These are phyloP conservation scores for Solanum appendiculatum DNA, from an alignment of 257 asterid genomes.

Conservation along the genomic window DNA sequence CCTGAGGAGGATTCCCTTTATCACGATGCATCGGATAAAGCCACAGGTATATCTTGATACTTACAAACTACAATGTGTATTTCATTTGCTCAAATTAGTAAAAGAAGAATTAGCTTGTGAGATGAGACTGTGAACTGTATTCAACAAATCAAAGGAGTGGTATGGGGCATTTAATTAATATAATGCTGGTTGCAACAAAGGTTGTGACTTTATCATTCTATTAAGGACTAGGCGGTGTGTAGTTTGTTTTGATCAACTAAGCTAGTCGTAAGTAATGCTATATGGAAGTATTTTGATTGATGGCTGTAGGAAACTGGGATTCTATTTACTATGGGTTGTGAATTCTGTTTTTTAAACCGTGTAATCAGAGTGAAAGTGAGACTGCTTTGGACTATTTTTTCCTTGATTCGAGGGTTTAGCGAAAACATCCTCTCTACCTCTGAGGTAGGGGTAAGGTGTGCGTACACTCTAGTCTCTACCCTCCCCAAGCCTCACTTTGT, in stretches of 20 bases:
- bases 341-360: background rate
- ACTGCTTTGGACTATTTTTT: background rate
- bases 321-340: background rate
- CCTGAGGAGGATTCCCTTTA: conserved; percentile 38
- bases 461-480: too few species aligned
- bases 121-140: background rate
- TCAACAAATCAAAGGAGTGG: background rate
- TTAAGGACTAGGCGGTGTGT: background rate
- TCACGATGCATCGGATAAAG: conserved; percentile 50
- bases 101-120: background rate
- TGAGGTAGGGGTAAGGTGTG: background rate
- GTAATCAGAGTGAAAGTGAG: background rate
- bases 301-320: background rate
- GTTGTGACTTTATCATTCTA: background rate
- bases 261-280: background rate
- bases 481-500: background rate
- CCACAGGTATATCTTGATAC: conserved; percentile 22
- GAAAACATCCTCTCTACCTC: background rate
- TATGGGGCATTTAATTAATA: background rate
- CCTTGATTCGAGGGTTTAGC: background rate
- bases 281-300: background rate
- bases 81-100: background rate
- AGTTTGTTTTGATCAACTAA: background rate
- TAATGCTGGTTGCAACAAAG: background rate
- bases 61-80: background rate